Base-by-base conservation (phyloP, 768 basidiomycete genomes). In the Arthromyces matolae region DNA sequence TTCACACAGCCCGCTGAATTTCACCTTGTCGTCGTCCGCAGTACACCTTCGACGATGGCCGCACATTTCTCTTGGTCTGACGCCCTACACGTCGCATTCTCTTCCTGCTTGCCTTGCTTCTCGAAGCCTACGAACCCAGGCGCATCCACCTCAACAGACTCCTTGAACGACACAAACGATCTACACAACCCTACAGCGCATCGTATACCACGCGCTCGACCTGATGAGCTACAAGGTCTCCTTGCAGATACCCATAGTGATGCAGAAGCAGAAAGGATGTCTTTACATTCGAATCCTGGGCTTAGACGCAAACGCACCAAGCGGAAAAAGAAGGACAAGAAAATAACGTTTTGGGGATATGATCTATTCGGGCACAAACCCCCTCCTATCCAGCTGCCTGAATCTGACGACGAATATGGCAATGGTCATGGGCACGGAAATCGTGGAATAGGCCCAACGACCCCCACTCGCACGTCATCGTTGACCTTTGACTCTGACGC, bases 401-500 rank as follows among this genome's bases (percentile, higher is more conserved):
- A 78, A n/a, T 73, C 74, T 12, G 82, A 83, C 8, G 74, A 71
- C 9, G 70, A 76, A 12, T 71, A n/a, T n/a, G n/a, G n/a, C n/a
- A n/a, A n/a, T n/a, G n/a, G n/a, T n/a, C n/a, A n/a, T n/a, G n/a
- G n/a, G n/a, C n/a, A 27, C 37, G 35, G 45, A 3, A 64, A 60
- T 10, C 39, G 53, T 1, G 32, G 32, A 7, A 32, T 43, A 8
- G 46, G 23, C 34, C 52, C 51, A 39, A 32, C 28, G 19, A 31
- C 49, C 5, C 46, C 45, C 13, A 59, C 62, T 4, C 47, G 54
- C 42, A 57, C 64, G 25, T 54, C 64, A 27, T 58, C 57, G 38
- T 24, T 55, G 20, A 83, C 82, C 4, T 73, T 86, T 34, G 86
- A 88, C 63, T 80, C 82, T 0, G 86, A 88, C 51, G 85, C 86